Evolutionary conservation across 768 basidiomycete genomes (phyloP).

Genomic region (Floccularia luteovirens): DNA sequence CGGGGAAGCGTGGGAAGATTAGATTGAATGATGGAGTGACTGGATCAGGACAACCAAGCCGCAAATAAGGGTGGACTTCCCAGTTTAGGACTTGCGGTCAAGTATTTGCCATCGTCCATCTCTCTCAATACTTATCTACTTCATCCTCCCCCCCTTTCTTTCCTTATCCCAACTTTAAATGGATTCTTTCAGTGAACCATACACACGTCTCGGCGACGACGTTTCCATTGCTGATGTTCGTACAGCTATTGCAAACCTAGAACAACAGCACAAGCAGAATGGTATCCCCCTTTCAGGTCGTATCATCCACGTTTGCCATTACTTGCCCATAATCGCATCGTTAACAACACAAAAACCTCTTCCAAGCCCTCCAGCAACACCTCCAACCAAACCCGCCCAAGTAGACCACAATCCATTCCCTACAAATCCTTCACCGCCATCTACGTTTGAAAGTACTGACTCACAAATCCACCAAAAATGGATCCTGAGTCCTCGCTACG

Average conservation of each 20-base stretch:
- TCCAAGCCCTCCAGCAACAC: conserved; percentile 71
- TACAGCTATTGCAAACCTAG: conserved; percentile 61
- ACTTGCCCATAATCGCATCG: conserved; percentile 75
- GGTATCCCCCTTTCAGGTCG: conserved; percentile 77
- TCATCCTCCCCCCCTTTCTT: too few relatives aligned
- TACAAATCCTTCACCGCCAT: conserved; percentile 7
- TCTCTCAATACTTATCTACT: too few relatives aligned
- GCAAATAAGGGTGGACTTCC: too few relatives aligned
- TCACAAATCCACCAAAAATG: conserved; percentile 37
- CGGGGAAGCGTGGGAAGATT: too few relatives aligned
- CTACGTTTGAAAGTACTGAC: conserved; percentile 5
- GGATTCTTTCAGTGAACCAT: conserved; percentile 72
- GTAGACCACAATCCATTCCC: conserved; percentile 12
- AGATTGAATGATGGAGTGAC: too few relatives aligned
- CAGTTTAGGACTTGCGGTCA: too few relatives aligned
- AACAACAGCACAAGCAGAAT: conserved; percentile 61
- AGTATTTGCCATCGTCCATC: too few relatives aligned
- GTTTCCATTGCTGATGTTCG: conserved; percentile 69
- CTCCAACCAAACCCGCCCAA: conserved; percentile 50
- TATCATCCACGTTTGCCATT: conserved; percentile 88
- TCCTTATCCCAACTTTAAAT: too few relatives aligned
- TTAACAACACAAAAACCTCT: conserved; percentile 15
- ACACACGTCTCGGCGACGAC: conserved; percentile 56
- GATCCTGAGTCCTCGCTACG: conserved; percentile 74
- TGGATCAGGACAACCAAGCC: too few relatives aligned